Conservation (phyloP, 257 asterid genomes). For the Scutellaria baicalensis region DNA sequence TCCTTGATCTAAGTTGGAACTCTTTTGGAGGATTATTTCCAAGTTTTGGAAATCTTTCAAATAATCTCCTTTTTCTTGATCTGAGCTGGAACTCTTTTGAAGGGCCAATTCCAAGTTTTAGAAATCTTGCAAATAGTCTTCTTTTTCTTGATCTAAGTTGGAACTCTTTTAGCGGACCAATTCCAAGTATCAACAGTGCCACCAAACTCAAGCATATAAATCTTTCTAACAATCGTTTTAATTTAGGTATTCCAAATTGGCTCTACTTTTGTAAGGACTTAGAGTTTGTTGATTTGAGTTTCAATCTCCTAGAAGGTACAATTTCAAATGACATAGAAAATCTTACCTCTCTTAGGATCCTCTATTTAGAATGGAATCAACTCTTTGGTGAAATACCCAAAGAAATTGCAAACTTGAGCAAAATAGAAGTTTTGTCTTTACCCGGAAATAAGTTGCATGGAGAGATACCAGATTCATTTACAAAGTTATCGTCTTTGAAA, state of each 20-base stretch:
- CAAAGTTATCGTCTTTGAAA: slow-evolving; percentile 4
- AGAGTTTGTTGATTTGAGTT: not conserved
- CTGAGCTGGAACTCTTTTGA: not conserved
- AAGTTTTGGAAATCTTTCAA: not conserved
- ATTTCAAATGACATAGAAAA: slow-evolving; percentile 17
- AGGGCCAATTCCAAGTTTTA: slow-evolving; percentile 5
- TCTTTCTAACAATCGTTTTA: slow-evolving; percentile 5
- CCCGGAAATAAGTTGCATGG: too few relatives aligned
- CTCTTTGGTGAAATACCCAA: slow-evolving; percentile 16
- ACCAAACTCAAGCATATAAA: slow-evolving; percentile 10
- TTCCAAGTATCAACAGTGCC: not conserved
- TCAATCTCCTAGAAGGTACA: slow-evolving; percentile 8
- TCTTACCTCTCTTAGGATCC: slow-evolving; percentile 17
- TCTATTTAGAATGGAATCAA: slow-evolving; percentile 1
- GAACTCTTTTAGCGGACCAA: not conserved
- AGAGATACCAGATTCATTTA: slow-evolving; percentile 8
- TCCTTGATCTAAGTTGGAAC: not conserved
- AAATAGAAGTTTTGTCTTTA: too few relatives aligned
- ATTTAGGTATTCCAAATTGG: slow-evolving; percentile 23
- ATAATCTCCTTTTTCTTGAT: slow-evolving; percentile 3
- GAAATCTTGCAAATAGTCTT: not conserved
- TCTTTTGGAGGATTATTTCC: slow-evolving; percentile 6
- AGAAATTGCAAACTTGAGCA: too few relatives aligned
- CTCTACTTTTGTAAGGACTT: slow-evolving; percentile 13
- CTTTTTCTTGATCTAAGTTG: not conserved